Base-by-base conservation (phyloP, 805 yeast genomes). In the Ogataea parapolymorpha region DNA sequence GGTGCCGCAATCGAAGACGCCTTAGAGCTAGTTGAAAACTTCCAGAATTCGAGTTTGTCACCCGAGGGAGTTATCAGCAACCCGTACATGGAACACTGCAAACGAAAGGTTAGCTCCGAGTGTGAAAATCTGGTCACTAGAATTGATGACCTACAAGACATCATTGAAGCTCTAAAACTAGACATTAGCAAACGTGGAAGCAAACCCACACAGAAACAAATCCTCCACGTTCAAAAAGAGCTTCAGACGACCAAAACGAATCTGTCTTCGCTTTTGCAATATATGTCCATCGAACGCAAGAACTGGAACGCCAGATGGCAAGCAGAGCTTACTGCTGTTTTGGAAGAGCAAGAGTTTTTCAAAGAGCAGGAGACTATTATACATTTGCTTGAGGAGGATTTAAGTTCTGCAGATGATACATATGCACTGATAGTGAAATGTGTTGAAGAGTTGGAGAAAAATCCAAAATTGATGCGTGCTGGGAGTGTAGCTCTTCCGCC, bases 251-350 rank as follows among this genome's bases (percentile, higher is more conserved):
- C 95, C 0, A 73, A 75, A 41, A 35, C 53, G 0, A 73, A 74
- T 13, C 68, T 91, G 31, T 61, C 61, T 1, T 62, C 62, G 2
- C 74, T 89, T 73, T 70, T 74, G n/a, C 65, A 64, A 4, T 88
- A 77, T 54, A 81, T 93, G 28, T 54, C 62, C 1, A 67, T 69
- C 4, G 98, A 89, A 56, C 85, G 85, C 49, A 82, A 89, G 6
- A 79, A 78, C 24, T 89, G 98, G 96, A 85, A 86, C 57, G 77
- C 77, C 50, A 82, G 87, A 7, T 91, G 99, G 97, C 96, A 90
- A 58, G 68, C 82, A 5, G 96, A 89, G 57, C 72, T 93, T 41
- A 93, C 88, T 46, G 82, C 82, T 26, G 91, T 93, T 11, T 84
- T 95, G 49, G 95, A 88, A 55, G 97, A 90, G 56, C 98, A 93